Conservation (phyloP, 2,329 filamentous ascomycete species). For the Colletotrichum siamense region DNA sequence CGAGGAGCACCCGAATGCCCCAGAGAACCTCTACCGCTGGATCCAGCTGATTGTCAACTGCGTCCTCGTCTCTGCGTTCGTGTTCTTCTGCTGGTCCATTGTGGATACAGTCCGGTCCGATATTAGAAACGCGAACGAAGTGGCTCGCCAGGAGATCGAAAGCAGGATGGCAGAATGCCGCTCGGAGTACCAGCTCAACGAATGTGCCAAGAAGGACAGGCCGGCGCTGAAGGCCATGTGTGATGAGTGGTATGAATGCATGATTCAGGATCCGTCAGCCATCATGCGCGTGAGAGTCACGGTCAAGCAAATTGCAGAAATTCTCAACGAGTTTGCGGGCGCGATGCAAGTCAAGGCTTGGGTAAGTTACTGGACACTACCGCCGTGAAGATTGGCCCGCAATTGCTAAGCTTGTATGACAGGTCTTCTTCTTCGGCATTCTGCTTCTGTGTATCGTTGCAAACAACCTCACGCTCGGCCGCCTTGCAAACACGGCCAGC, state of each 20-base stretch:
- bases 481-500: constrained; percentile 33
- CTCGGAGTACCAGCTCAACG: constrained; percentile 76
- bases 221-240: constrained; percentile 79
- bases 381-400: not conserved
- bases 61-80: constrained; percentile 57
- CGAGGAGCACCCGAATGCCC: constrained; percentile 63
- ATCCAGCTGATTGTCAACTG: constrained; percentile 68
- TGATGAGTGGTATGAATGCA: constrained; percentile 83
- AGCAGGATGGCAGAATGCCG: constrained; percentile 77
- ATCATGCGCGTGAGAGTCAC: constrained; percentile 82
- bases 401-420: not conserved
- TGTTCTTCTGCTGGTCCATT: constrained; percentile 71
- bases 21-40: constrained; percentile 65
- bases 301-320: constrained; percentile 87
- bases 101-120: constrained; percentile 76
- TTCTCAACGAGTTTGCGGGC: constrained; percentile 93
- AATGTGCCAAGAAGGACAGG: constrained; percentile 68
- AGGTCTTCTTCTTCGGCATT: constrained; percentile 59
- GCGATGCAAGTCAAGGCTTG: constrained; percentile 83
- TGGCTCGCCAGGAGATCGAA: constrained; percentile 71
- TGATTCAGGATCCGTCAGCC: constrained; percentile 80
- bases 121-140: constrained; percentile 73
- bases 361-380: constrained; percentile 43
- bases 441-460: constrained; percentile 53
- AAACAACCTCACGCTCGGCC: constrained; percentile 54